Percentiles rank a stretch among this genome's conserved stretches.
Evolutionary conservation across 305 asterid genomes (phyloP).

Genomic region (Salvia sclarea): DNA sequence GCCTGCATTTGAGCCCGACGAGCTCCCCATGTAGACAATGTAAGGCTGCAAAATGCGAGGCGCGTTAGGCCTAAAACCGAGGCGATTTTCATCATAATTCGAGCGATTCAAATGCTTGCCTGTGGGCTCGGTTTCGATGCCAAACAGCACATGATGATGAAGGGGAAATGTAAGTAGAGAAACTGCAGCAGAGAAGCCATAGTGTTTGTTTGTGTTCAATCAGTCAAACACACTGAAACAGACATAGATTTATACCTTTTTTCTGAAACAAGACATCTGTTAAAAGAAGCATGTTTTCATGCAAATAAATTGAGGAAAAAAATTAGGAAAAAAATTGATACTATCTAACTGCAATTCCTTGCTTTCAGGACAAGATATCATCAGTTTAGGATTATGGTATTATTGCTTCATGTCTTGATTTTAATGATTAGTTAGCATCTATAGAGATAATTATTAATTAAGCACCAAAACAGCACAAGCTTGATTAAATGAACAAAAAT

Average conservation of each 20-base stretch:
- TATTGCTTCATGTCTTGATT: background rate
- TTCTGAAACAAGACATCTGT: constrained; percentile 24
- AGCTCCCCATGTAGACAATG: constrained; percentile 75
- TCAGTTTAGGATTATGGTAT: constrained; percentile 23
- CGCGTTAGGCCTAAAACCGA: background rate
- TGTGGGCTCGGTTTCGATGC: constrained; percentile 34
- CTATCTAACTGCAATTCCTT: constrained; percentile 36
- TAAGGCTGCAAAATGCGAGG: constrained; percentile 55
- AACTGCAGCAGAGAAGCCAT: constrained; percentile 48
- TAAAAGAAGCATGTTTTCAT: constrained; percentile 29
- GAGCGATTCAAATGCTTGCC: constrained; percentile 35
- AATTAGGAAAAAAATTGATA: constrained; percentile 11
- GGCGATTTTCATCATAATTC: background rate
- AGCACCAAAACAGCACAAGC: background rate
- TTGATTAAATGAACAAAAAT: background rate
- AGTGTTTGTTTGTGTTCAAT: constrained; percentile 18
- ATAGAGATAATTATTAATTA: background rate
- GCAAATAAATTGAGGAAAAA: constrained; percentile 19
- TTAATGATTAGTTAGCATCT: constrained; percentile 2
- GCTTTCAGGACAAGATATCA: constrained; percentile 43
- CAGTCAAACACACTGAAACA: too few species aligned
- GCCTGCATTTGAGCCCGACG: constrained; percentile 31
- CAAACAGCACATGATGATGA: constrained; percentile 32
- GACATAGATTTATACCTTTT: constrained; percentile 14
- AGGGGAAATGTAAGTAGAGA: constrained; percentile 26